Evolutionary conservation across 108 stramenopile species (phyloP).

Genomic region (Phaeodactylum tricornutum): DNA sequence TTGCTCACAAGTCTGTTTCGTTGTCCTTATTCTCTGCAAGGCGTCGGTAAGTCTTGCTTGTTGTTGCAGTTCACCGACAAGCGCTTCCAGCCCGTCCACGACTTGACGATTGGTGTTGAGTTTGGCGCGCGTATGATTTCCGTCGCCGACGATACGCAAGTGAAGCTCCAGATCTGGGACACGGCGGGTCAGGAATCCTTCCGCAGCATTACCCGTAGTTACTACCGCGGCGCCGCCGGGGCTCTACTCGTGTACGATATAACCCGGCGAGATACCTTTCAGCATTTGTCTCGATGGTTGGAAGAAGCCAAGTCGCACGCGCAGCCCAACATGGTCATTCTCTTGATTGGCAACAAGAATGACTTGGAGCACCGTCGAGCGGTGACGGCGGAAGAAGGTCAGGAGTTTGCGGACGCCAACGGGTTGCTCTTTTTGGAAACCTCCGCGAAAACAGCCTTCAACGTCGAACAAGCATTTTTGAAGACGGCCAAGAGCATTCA

Average conservation of each 20-base stretch:
- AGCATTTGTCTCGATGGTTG: slow-evolving; percentile 94
- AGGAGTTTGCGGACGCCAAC: slow-evolving; percentile 93
- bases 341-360: slow-evolving; percentile 96
- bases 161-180: slow-evolving; percentile 82
- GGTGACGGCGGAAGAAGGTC: slow-evolving; percentile 84
- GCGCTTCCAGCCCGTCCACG: slow-evolving; percentile 98
- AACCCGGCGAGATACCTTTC: slow-evolving; percentile 97
- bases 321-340: slow-evolving; percentile 97
- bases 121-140: slow-evolving; percentile 97
- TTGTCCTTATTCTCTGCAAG: slow-evolving; percentile 26
- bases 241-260: slow-evolving; percentile 99
- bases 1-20: neutral
- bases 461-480: slow-evolving; percentile 98
- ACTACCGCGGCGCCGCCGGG: slow-evolving; percentile 98
- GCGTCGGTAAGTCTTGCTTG: slow-evolving; percentile 99
- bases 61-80: slow-evolving; percentile 99
- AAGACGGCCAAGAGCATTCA: slow-evolving; percentile 97
- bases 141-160: slow-evolving; percentile 87
- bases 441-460: slow-evolving; percentile 93
- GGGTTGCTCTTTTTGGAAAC: slow-evolving; percentile 98
- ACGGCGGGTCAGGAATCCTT: slow-evolving; percentile 96
- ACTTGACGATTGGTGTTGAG: slow-evolving; percentile 98
- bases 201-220: slow-evolving; percentile 97
- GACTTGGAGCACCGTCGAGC: slow-evolving; percentile 91
- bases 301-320: slow-evolving; percentile 98